Evolutionary conservation across 148 eudicot genomes (phyloP).

Genomic region (Salicornia ramosissima): DNA sequence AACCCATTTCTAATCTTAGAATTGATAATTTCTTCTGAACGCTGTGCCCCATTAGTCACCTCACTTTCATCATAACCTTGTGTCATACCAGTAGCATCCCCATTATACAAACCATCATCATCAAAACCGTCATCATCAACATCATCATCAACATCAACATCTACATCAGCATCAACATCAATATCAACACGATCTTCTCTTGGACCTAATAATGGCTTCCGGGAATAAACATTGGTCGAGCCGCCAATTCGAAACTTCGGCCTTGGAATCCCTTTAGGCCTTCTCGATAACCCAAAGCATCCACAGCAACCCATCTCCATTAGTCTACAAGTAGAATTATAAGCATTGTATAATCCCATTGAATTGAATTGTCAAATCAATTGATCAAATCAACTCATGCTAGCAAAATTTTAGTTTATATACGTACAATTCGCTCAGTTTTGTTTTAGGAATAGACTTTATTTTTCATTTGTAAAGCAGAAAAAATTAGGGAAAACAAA

Average conservation of each 20-base stretch:
- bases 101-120: slow-evolving; percentile 41
- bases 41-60: slow-evolving; percentile 43
- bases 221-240: slow-evolving; percentile 39
- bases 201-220: slow-evolving; percentile 46
- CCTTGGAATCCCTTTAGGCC: slow-evolving; percentile 37
- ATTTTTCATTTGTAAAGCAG: background rate
- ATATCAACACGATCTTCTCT: slow-evolving; percentile 27
- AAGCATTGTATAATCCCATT: background rate
- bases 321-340: slow-evolving; percentile 25
- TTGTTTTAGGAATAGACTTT: background rate
- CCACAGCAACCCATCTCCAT: slow-evolving; percentile 92
- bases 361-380: background rate
- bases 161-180: slow-evolving; percentile 25
- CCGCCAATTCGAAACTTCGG: slow-evolving; percentile 26
- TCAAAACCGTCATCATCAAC: slow-evolving; percentile 49
- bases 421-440: background rate
- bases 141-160: slow-evolving; percentile 34
- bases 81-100: slow-evolving; percentile 50
- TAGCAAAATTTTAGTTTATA: background rate
- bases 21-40: slow-evolving; percentile 71
- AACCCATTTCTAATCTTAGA: slow-evolving; percentile 55
- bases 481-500: background rate
- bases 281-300: slow-evolving; percentile 81
- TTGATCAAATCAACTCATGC: background rate
- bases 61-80: slow-evolving; percentile 49